Percentiles rank a stretch among this genome's conserved stretches.
Conservation (phyloP, 805 yeast species). For the Candida tammaniensis region DNA sequence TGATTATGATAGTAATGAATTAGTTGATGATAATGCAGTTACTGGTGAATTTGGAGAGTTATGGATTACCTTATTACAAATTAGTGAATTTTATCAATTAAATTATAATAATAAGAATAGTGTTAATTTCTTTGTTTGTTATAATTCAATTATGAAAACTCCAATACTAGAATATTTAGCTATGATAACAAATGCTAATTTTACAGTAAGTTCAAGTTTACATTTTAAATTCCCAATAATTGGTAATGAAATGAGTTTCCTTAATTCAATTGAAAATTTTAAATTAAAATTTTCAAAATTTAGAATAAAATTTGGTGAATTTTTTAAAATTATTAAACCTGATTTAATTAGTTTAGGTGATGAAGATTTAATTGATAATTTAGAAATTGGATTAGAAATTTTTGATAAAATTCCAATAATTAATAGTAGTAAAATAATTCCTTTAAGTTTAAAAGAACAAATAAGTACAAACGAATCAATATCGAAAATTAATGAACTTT, state of each 20-base stretch:
- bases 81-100: conserved; percentile 54
- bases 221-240: conserved; percentile 71
- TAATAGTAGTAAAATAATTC: conserved; percentile 39
- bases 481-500: conserved; percentile 53
- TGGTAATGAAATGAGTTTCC: conserved; percentile 65
- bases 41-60: conserved; percentile 51
- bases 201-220: conserved; percentile 67
- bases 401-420: conserved; percentile 60
- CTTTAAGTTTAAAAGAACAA: conserved; percentile 34
- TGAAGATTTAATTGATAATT: conserved; percentile 37
- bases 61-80: conserved; percentile 71
- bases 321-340: conserved; percentile 60
- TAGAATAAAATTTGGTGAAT: conserved; percentile 56
- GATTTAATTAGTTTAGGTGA: conserved; percentile 41
- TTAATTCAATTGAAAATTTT: conserved; percentile 60
- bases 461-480: conserved; percentile 13
- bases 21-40: conserved; percentile 10
- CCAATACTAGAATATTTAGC: conserved; percentile 68
- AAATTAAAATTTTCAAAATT: conserved; percentile 60
- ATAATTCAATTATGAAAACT: conserved; percentile 69
- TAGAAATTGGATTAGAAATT: conserved; percentile 56
- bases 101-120: conserved; percentile 28
- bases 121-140: conserved; percentile 61
- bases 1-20: conserved; percentile 3
- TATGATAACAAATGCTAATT: conserved; percentile 64